Evolutionary conservation across 2,329 filamentous ascomycete genomes (phyloP).

Genomic region (Colletotrichum ledebouriae): DNA sequence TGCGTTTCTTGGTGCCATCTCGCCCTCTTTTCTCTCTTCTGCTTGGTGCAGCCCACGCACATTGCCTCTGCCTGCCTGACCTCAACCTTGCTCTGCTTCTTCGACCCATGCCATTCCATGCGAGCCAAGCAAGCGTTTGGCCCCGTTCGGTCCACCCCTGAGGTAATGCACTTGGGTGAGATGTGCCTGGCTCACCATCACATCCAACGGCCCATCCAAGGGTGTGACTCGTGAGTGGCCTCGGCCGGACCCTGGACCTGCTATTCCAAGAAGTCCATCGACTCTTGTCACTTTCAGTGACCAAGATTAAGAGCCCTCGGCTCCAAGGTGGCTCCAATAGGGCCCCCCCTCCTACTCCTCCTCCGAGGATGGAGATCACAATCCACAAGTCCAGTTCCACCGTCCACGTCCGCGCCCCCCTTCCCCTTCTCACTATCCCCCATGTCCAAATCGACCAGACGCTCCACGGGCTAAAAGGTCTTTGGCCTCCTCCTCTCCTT

Average conservation of each 20-base stretch:
- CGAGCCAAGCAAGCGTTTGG: constrained; percentile 38
- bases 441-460: constrained; percentile 8
- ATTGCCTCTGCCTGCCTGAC: neutral
- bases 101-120: constrained; percentile 28
- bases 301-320: constrained; percentile 36
- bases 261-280: constrained; percentile 33
- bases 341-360: neutral
- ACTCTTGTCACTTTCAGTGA: constrained; percentile 7
- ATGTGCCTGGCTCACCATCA: constrained; percentile 24
- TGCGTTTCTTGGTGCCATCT: neutral
- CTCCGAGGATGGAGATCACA: constrained; percentile 36
- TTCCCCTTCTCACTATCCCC: constrained; percentile 23
- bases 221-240: constrained; percentile 16
- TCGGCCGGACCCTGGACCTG: constrained; percentile 34
- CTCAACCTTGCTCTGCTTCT: neutral
- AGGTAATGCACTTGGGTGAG: constrained; percentile 15
- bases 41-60: constrained; percentile 15
- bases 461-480: constrained; percentile 39
- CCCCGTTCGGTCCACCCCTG: constrained; percentile 30
- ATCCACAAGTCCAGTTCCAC: constrained; percentile 28
- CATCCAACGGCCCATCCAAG: constrained; percentile 3
- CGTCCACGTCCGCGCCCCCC: constrained; percentile 21
- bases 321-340: constrained; percentile 11
- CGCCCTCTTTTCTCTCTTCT: constrained; percentile 13
- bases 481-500: constrained; percentile 36